Conservation (phyloP, 306 rosid species). For the Amphicarpaea edgeworthii region DNA sequence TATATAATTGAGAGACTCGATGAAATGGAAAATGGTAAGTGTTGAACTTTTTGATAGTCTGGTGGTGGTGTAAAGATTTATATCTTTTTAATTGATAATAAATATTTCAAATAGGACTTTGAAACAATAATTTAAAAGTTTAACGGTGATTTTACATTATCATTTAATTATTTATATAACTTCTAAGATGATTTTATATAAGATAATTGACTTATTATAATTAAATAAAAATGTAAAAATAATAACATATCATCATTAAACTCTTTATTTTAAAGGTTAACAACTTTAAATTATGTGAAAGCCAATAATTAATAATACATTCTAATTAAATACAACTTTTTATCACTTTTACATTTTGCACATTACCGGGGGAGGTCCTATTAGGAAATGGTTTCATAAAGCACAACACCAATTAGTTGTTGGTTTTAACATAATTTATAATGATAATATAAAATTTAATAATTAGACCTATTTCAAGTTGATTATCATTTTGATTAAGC, state of each 20-base stretch:
- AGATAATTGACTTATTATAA: no score
- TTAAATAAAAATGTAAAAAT: no score
- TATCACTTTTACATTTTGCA: conserved; percentile 26
- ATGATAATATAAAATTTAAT: no score
- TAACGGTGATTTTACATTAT: no score
- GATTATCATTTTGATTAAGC: not conserved
- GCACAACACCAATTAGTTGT: not conserved
- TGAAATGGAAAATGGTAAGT: not conserved
- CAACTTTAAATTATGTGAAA: no score
- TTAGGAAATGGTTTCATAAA: not conserved
- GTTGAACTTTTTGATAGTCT: not conserved
- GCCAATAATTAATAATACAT: no score
- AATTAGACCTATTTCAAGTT: not conserved
- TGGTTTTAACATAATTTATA: conserved; percentile 24
- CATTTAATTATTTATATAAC: no score
- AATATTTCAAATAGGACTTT: not conserved
- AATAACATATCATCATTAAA: no score
- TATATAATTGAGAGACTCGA: not conserved
- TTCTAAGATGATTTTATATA: no score
- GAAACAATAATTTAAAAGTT: no score
- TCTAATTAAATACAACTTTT: not conserved
- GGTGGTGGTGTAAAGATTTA: not conserved
- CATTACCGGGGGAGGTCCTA: conserved; percentile 4
- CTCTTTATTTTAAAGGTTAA: not conserved
- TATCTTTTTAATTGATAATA: not conserved